These are phyloP conservation scores for Macrolepiota dolichaula DNA, from an alignment of 768 basidiomycete species.

Conservation along the genomic window DNA sequence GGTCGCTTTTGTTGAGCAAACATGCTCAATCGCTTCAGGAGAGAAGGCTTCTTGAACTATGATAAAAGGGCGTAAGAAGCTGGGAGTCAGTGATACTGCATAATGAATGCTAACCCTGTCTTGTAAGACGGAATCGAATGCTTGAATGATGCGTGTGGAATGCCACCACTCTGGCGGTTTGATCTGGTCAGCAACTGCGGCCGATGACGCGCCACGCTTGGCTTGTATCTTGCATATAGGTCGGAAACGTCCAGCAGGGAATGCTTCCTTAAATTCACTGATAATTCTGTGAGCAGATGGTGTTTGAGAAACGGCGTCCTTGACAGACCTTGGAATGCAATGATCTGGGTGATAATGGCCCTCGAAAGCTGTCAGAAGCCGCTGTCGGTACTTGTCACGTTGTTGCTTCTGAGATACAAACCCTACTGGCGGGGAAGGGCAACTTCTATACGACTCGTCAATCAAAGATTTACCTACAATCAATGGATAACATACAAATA, in stretches of 20 bases:
- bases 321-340: slow-evolving; percentile 62
- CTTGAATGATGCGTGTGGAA: slow-evolving; percentile 84
- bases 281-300: slow-evolving; percentile 13
- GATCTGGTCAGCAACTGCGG: slow-evolving; percentile 86
- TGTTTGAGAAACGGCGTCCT: not conserved
- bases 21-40: slow-evolving; percentile 80
- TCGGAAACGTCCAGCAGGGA: slow-evolving; percentile 88
- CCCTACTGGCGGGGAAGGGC: slow-evolving; percentile 74
- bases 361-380: slow-evolving; percentile 75
- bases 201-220: slow-evolving; percentile 73
- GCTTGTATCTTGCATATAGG: slow-evolving; percentile 90
- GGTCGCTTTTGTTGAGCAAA: slow-evolving; percentile 69
- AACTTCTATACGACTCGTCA: slow-evolving; percentile 46
- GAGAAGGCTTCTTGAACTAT: slow-evolving; percentile 84
- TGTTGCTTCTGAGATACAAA: slow-evolving; percentile 75
- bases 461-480: not conserved
- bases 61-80: slow-evolving; percentile 9
- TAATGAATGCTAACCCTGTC: slow-evolving; percentile 56
- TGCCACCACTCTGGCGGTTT: slow-evolving; percentile 95
- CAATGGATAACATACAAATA: slow-evolving; percentile 50
- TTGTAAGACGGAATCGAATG: slow-evolving; percentile 83
- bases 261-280: slow-evolving; percentile 93
- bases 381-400: slow-evolving; percentile 75
- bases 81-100: not conserved
- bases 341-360: slow-evolving; percentile 89